phyloP scores from a whole-genome alignment of 1,139 yeast species.

The Lizanozyma gosingica region DNA sequence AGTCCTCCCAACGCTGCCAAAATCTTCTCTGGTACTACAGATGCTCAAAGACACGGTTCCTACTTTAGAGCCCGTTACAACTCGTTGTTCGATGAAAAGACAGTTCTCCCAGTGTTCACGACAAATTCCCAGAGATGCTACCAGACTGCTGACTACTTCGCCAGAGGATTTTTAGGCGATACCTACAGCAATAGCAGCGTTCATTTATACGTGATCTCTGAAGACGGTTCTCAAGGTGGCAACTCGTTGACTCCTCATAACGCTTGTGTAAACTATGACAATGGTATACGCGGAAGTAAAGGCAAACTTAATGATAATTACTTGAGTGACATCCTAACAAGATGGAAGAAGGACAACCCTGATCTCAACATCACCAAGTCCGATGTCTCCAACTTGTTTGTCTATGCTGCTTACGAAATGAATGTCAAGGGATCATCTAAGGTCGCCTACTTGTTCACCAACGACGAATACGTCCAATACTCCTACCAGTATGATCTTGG shows the following conservation, averaged over 20 bases:
- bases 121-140: slow-evolving; percentile 11
- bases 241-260: slow-evolving; percentile 14
- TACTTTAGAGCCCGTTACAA: slow-evolving; percentile 11
- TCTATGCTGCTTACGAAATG: slow-evolving; percentile 47
- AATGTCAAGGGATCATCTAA: slow-evolving; percentile 39
- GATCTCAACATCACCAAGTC: slow-evolving; percentile 30
- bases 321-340: slow-evolving; percentile 24
- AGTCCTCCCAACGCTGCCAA: slow-evolving; percentile 20
- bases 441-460: slow-evolving; percentile 44
- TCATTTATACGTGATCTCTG: slow-evolving; percentile 7
- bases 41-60: slow-evolving; percentile 12
- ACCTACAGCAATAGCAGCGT: slow-evolving; percentile 8
- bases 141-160: slow-evolving; percentile 11
- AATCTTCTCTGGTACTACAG: slow-evolving; percentile 16
- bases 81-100: slow-evolving; percentile 9
- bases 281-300: slow-evolving; percentile 10
- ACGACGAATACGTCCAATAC: slow-evolving; percentile 36
- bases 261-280: slow-evolving; percentile 20
- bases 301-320: slow-evolving; percentile 14
- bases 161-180: slow-evolving; percentile 19
- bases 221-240: slow-evolving; percentile 10
- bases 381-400: slow-evolving; percentile 34
- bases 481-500: slow-evolving; percentile 37
- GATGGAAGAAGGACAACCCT: slow-evolving; percentile 29
- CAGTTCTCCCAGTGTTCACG: slow-evolving; percentile 12